phyloP scores from a whole-genome alignment of 1,284 basidiomycete genomes.

The Takashimella tepidaria region DNA sequence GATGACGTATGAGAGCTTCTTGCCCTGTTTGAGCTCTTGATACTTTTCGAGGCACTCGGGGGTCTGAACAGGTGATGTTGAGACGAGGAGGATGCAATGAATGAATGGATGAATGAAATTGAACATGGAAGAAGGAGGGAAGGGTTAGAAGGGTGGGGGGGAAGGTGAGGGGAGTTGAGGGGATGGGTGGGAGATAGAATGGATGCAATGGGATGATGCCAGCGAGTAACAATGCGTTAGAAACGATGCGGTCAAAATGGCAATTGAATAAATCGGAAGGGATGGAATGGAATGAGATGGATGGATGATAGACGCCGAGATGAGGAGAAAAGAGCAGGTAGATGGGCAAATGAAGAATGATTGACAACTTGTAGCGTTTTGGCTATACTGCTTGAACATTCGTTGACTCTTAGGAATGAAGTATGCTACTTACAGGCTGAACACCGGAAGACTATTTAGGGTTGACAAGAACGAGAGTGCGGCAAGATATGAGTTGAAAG shows the following conservation, averaged over 20 bases:
- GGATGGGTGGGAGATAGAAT: neutral
- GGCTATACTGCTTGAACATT: too few species aligned
- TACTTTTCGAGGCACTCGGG: conserved; percentile 59
- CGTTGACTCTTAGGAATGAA: too few species aligned
- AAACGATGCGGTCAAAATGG: neutral
- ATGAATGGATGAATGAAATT: neutral
- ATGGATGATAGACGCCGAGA: neutral
- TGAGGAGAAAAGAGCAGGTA: neutral
- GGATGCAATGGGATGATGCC: neutral
- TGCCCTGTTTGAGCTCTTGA: conserved; percentile 74
- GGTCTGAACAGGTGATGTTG: conserved; percentile 27
- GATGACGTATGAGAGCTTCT: conserved; percentile 83
- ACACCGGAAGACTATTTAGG: conserved; percentile 39
- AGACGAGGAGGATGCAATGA: neutral
- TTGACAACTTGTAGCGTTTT: neutral
- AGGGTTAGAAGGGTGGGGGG: neutral
- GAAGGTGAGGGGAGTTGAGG: neutral
- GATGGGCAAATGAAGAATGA: neutral
- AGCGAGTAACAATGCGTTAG: neutral
- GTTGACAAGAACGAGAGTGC: too few species aligned
- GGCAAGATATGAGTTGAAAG: too few species aligned
- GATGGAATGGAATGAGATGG: neutral
- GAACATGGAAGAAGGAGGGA: neutral
- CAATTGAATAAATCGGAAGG: neutral
- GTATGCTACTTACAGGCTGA: conserved; percentile 31